Base-by-base conservation (phyloP, 129 eudicot species). In the Apium graveolens region DNA sequence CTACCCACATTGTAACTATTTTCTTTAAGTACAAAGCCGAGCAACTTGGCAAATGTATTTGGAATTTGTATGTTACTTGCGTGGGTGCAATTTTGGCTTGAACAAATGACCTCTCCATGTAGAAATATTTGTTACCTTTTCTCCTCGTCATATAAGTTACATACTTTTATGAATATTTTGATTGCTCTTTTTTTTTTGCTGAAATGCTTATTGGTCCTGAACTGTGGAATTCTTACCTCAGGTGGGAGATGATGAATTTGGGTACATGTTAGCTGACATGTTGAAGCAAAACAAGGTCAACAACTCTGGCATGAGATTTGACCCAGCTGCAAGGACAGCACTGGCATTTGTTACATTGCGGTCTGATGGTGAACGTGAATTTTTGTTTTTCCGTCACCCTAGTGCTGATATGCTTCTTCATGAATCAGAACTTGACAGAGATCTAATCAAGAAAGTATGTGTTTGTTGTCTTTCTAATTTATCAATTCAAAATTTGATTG, bases 231-330 rank as follows among this genome's bases (percentile, higher is more conserved):
- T 63, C 76, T 13, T 76, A 34, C 62, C 41, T 17, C 35, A 88
- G 93, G 93, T 89, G 77, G 93, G 93, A 12, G 77, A 82, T 0
- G 93, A 89, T 78, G 90, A 89, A 77, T 89, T 89, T 63, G 93
- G 93, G 70, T 85, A 76, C 75, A 89, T 86, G 90, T 76, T 89
- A 68, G 87, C 88, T 29, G 87, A 89, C 76, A 86, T 89, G 65
- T 81, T 89, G 84, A 81, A 89, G 80, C 34, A 86, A 85, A 86
- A 89, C 83, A 85, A 85, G 20, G 93, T 89, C 31, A 74, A 89
- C 84, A 89, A 79, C 55, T 86, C 90, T 2, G 93, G 93, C 73
- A 82, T 89, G 86, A 79, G 90, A 49, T 89, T 84, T 79, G 93
- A 89, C 75, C 80, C 78, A 43, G 55, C 77, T 39, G 93, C 93